Evolutionary conservation across 345 rosid species (phyloP), one percentile per base, ranked within the genome.

Genomic region (Kandelia obovata): DNA sequence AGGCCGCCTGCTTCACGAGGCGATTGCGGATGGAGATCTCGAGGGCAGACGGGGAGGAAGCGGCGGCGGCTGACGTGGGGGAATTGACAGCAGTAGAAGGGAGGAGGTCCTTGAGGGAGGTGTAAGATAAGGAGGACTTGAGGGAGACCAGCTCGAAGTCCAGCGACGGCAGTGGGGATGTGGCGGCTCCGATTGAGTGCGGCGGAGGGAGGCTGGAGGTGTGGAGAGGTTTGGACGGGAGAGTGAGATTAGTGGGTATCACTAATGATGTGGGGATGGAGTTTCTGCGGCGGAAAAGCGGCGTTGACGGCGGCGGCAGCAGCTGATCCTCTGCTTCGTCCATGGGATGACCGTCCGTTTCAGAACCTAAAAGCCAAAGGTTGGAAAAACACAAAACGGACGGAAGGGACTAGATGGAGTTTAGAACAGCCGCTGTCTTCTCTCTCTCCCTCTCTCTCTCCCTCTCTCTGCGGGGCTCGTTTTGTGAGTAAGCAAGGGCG

Each of bases 1-100:
- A 82, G 64, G 97, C 96, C 5, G 97, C 98, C 66, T 87, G 92
- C 76, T 94, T 91, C 6, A 94, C 91, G 3, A 94, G 83, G 37
- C 84, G 96, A 52, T 91, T 84, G 11, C 98, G 96, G 72, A 94
- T 94, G 49, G 95, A 83, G 28, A 94, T 81, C 59, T 87, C 90
- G 66, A 62, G 66, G 65, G 82, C 78, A 26, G 83, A 85, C 62
- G 68, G 63, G 10, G 55, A 37, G 39, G 61, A 27, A 1, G 75
- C 32, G 43, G 78, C n/a, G 63, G 79, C 55, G 19, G 49, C 49
- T 5, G 49, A 0, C 21, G 87, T 47, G 65, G 92, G 91, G 28
- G 96, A 86, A 66, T 70, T 77, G 72, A 88, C 55, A 55, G 88
- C 74, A 55, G 83, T 43, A 21, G 90, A 78, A 5, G 89, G 84